These are phyloP conservation scores for Aspergillus transmontanensis DNA, from an alignment of 2,329 filamentous ascomycete genomes.

Conservation along the genomic window DNA sequence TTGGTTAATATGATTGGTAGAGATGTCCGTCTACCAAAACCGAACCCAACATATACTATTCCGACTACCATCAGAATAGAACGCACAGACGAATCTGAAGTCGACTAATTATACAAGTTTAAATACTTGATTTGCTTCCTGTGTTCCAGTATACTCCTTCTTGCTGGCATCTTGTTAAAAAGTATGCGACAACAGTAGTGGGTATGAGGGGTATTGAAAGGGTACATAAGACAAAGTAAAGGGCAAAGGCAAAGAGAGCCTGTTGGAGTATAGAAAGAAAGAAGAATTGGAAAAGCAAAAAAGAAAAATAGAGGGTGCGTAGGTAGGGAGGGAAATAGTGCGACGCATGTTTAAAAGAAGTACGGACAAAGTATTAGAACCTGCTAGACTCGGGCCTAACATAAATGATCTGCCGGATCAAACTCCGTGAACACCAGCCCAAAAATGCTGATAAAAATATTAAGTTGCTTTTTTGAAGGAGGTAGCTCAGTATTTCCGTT, in stretches of 20 bases:
- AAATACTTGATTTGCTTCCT: neutral
- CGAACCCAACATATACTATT: neutral
- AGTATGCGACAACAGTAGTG: constrained; percentile 1
- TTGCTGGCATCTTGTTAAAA: neutral
- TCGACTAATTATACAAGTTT: neutral
- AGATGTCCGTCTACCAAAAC: neutral
- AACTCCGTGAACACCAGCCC: constrained; percentile 14
- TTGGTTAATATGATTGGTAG: neutral
- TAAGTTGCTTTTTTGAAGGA: neutral
- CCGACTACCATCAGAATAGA: neutral
- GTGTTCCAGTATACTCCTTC: neutral
- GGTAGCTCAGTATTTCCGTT: constrained; percentile 4
- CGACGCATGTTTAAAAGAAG: neutral
- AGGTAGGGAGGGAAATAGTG: constrained; percentile 11
- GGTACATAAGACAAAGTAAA: constrained; percentile 12
- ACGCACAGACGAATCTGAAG: neutral
- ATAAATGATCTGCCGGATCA: neutral
- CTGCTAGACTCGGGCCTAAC: neutral
- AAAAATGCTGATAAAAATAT: constrained; percentile 15
- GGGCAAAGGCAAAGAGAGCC: neutral
- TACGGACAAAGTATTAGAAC: neutral
- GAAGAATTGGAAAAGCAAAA: neutral
- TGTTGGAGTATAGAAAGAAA: neutral
- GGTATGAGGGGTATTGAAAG: constrained; percentile 4
- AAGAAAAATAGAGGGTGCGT: neutral